These are phyloP conservation scores for Wickerhamomyces kurtzmanii DNA, from an alignment of 805 yeast species.

Conservation along the genomic window DNA sequence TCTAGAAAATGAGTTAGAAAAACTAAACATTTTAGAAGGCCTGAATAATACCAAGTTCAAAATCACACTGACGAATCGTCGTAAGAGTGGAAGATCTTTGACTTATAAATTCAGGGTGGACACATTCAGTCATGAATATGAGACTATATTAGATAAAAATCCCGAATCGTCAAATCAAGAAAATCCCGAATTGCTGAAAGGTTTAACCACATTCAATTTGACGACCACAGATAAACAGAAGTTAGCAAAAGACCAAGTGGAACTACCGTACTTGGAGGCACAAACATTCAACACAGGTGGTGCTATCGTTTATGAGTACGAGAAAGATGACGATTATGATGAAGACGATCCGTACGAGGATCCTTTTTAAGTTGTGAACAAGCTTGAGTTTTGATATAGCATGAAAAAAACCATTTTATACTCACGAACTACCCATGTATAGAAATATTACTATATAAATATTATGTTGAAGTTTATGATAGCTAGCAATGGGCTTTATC, in stretches of 20 bases:
- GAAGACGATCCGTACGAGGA: constrained; percentile 98
- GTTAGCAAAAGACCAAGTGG: constrained; percentile 74
- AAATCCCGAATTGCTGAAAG: constrained; percentile 49
- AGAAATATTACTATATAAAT: too few species aligned
- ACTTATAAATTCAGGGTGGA: constrained; percentile 46
- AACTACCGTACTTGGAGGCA: constrained; percentile 85
- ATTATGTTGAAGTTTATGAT: too few species aligned
- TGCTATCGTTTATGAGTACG: constrained; percentile 92
- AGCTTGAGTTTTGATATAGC: too few species aligned
- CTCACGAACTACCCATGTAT: too few species aligned
- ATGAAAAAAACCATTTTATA: too few species aligned
- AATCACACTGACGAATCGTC: constrained; percentile 50
- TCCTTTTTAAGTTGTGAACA: constrained; percentile 71
- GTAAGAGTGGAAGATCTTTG: constrained; percentile 79
- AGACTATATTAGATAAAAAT: constrained; percentile 15
- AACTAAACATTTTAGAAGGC: constrained; percentile 39
- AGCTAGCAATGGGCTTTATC: too few species aligned
- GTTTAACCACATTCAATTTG: constrained; percentile 81
- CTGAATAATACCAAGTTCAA: constrained; percentile 37
- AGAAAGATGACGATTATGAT: constrained; percentile 95
- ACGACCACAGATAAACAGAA: constrained; percentile 68
- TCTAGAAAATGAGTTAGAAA: constrained; percentile 25
- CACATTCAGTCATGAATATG: constrained; percentile 31
- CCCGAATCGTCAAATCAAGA: constrained; percentile 22
- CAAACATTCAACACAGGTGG: constrained; percentile 77